Evolutionary conservation across 2,329 filamentous ascomycete species (phyloP).

Genomic region (Tothia fuscella): DNA sequence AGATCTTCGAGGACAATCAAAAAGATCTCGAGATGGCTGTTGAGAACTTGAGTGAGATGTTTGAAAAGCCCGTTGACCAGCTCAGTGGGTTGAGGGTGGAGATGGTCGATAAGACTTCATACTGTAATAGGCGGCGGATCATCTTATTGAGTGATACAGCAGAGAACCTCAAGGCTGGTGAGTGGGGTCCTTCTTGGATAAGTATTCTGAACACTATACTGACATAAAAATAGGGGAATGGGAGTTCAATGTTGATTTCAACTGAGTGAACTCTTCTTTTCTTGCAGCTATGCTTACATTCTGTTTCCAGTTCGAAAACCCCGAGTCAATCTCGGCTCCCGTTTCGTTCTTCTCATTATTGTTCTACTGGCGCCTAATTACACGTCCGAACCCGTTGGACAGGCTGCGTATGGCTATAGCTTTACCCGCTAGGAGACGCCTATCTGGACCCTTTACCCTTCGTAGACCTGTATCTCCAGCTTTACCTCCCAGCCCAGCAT

Average conservation of each 20-base stretch:
- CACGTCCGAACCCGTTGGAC: too few species aligned
- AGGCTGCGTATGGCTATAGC: too few species aligned
- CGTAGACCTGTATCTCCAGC: too few species aligned
- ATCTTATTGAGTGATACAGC: constrained; percentile 89
- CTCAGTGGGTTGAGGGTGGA: constrained; percentile 82
- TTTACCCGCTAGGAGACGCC: too few species aligned
- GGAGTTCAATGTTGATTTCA: constrained; percentile 8
- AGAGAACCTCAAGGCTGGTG: constrained; percentile 78
- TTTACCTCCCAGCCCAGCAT: too few species aligned
- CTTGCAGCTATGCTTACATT: too few species aligned
- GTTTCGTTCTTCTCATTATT: too few species aligned
- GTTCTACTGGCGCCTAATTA: too few species aligned
- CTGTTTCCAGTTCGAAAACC: too few species aligned
- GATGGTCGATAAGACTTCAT: constrained; percentile 96
- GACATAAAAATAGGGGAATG: constrained; percentile 7
- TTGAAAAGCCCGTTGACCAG: constrained; percentile 89
- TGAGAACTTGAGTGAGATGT: constrained; percentile 96
- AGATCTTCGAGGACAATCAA: constrained; percentile 98
- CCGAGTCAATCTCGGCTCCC: too few species aligned
- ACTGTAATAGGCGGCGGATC: constrained; percentile 84
- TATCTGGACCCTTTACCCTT: too few species aligned
- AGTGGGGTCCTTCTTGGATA: not conserved
- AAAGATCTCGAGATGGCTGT: constrained; percentile 96
- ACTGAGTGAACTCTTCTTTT: too few species aligned
- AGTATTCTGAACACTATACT: not conserved